Percentiles rank a stretch among this genome's conserved stretches.
Evolutionary conservation across 495 filamentous ascomycete genomes (phyloP).

Genomic region (Penicillium malachiteum): DNA sequence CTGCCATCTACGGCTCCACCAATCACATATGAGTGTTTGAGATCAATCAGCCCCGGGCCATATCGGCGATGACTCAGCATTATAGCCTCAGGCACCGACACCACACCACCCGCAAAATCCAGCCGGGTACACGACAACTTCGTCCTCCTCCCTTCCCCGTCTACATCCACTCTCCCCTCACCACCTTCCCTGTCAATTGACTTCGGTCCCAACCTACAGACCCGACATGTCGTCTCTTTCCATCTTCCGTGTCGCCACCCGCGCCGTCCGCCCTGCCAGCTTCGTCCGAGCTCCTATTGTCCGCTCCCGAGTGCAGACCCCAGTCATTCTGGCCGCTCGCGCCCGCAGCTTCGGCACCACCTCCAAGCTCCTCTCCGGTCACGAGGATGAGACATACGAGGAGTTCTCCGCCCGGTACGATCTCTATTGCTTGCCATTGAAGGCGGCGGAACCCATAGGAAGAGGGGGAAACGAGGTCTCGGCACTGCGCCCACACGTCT

Average conservation of each 20-base stretch:
- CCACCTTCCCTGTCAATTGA: slow-evolving; percentile 32
- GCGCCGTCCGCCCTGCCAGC: slow-evolving; percentile 61
- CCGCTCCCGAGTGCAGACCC: slow-evolving; percentile 57
- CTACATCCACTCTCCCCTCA: slow-evolving; percentile 34
- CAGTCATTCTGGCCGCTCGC: slow-evolving; percentile 49
- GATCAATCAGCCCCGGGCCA: slow-evolving; percentile 20
- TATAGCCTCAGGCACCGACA: slow-evolving; percentile 34
- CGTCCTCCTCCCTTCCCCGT: slow-evolving; percentile 32
- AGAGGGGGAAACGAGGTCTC: not conserved
- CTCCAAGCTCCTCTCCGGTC: slow-evolving; percentile 54
- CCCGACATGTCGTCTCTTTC: slow-evolving; percentile 65
- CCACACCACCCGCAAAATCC: slow-evolving; percentile 53
- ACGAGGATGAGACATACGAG: slow-evolving; percentile 95
- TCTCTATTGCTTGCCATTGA: slow-evolving; percentile 31
- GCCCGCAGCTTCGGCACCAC: slow-evolving; percentile 69
- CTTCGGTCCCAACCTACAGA: slow-evolving; percentile 26
- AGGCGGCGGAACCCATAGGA: not conserved
- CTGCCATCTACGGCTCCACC: slow-evolving; percentile 15
- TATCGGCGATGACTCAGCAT: slow-evolving; percentile 24
- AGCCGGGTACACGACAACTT: slow-evolving; percentile 32
- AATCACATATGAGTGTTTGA: slow-evolving; percentile 31
- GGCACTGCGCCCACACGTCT: slow-evolving; percentile 1
- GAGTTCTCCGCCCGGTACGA: slow-evolving; percentile 97
- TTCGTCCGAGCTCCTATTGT: slow-evolving; percentile 57
- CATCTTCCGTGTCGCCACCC: slow-evolving; percentile 68